Evolutionary conservation across 768 basidiomycete genomes (phyloP), one percentile per base, ranked within the genome.

Genomic region (Suillus plorans): DNA sequence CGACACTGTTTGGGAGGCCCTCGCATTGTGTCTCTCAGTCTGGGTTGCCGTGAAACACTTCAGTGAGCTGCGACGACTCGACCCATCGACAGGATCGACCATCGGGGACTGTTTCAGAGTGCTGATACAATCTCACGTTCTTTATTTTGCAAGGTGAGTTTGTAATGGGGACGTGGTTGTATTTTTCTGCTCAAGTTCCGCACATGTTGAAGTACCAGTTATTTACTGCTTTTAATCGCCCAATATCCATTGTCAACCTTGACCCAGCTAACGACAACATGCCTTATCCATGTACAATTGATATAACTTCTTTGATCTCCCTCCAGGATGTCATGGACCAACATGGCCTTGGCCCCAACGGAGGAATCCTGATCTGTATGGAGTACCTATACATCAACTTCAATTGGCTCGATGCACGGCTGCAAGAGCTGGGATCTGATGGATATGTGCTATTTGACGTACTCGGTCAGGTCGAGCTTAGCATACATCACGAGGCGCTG

Each of bases 381-480:
- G 96, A 98, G 73, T 97, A 98, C 71, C 85, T 99, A 12, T 96
- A 99, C 70, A 87, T 83, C n/a, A 99, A 99, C 76, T 87, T 89
- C 67, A 97, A 99, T 75, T 91, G 91, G 89, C 82, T 97, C 12
- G 86, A 92, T 75, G 85, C 84, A 62, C 80, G 85, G 44, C 74
- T 95, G 70, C 80, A 79, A 61, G 87, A 85, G 70, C 80, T 91
- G 28, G 90, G 87, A 20, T 79, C 81, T 31, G 91, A 93, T 67
- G 87, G 88, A 31, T 98, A 97, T 76, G 85, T 98, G 45, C 81
- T 99, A 42, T 97, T 99, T 75, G 97, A 99, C 75, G 85, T 97
- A 5, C 95, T 97, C 0, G 97, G 97, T 1, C 97, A 99, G 79
- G 97, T 99, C 61, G 97, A 99, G 76, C 80, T 99, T 56, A 95